These are phyloP conservation scores for Yamadazyma siamensis DNA, from an alignment of 1,139 yeast genomes.

Conservation along the genomic window DNA sequence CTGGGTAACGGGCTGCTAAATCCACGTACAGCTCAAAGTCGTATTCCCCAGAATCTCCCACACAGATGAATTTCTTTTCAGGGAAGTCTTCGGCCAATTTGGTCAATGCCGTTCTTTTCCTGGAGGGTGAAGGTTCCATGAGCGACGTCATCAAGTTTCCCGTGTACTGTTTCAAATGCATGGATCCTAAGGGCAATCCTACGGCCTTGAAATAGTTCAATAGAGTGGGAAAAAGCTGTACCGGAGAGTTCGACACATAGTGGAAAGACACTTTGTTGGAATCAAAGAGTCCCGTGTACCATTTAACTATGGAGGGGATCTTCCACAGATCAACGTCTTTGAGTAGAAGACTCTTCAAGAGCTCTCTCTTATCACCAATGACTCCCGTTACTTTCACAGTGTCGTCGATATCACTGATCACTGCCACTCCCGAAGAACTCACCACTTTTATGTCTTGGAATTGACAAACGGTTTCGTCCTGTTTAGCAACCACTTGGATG, in stretches of 20 bases:
- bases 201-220: slow-evolving; percentile 53
- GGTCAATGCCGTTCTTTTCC: slow-evolving; percentile 65
- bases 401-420: slow-evolving; percentile 93
- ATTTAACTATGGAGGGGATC: slow-evolving; percentile 68
- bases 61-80: slow-evolving; percentile 66
- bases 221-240: slow-evolving; percentile 75
- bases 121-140: slow-evolving; percentile 81
- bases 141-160: slow-evolving; percentile 79
- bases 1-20: slow-evolving; percentile 59
- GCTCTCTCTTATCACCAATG: slow-evolving; percentile 77
- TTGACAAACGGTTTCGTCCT: slow-evolving; percentile 45
- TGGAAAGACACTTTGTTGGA: slow-evolving; percentile 57
- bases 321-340: slow-evolving; percentile 62
- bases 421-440: slow-evolving; percentile 53
- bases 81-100: slow-evolving; percentile 76
- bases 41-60: slow-evolving; percentile 95
- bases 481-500: slow-evolving; percentile 37
- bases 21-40: slow-evolving; percentile 90
- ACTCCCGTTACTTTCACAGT: slow-evolving; percentile 91
- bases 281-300: slow-evolving; percentile 52
- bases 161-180: slow-evolving; percentile 82
- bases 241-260: slow-evolving; percentile 94
- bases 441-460: slow-evolving; percentile 45
- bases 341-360: slow-evolving; percentile 73
- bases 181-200: slow-evolving; percentile 68